A percentile compares a stretch with the other conserved stretches of the same genome.
Conservation (phyloP, 2,329 filamentous ascomycete genomes). For the Daldinia sp. region DNA sequence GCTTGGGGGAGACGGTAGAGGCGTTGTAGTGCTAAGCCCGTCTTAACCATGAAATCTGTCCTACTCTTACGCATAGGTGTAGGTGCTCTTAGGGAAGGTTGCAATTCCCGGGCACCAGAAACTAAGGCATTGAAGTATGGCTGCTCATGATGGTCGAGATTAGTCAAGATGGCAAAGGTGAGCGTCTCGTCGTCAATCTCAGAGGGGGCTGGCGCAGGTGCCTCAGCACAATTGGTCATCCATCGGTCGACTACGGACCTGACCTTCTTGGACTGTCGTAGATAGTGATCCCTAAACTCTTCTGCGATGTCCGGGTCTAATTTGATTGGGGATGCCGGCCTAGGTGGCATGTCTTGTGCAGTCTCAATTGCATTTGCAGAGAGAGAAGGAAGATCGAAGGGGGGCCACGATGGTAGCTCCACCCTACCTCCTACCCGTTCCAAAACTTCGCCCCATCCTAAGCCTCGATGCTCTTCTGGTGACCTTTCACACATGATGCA, state of each 20-base stretch:
- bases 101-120: constrained; percentile 65
- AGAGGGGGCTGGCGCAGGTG: constrained; percentile 77
- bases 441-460: constrained; percentile 95
- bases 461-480: constrained; percentile 70
- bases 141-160: constrained; percentile 77
- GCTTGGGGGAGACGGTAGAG: constrained; percentile 77
- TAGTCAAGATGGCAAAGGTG: constrained; percentile 91
- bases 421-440: constrained; percentile 90
- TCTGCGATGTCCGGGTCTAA: constrained; percentile 94
- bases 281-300: constrained; percentile 90
- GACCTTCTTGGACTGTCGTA: constrained; percentile 91
- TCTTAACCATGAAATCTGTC: constrained; percentile 78
- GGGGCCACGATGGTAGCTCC: constrained; percentile 87
- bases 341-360: constrained; percentile 66
- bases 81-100: constrained; percentile 67
- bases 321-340: constrained; percentile 71
- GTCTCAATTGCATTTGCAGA: constrained; percentile 68
- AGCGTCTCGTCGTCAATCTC: constrained; percentile 95
- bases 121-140: constrained; percentile 85
- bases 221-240: constrained; percentile 81
- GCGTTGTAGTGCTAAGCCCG: constrained; percentile 80
- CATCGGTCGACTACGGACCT: constrained; percentile 90
- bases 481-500: constrained; percentile 82
- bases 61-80: constrained; percentile 72
- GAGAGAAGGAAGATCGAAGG: constrained; percentile 76